Base-by-base conservation (phyloP, 2,329 filamentous ascomycete genomes). In the Penicillium sp. region DNA sequence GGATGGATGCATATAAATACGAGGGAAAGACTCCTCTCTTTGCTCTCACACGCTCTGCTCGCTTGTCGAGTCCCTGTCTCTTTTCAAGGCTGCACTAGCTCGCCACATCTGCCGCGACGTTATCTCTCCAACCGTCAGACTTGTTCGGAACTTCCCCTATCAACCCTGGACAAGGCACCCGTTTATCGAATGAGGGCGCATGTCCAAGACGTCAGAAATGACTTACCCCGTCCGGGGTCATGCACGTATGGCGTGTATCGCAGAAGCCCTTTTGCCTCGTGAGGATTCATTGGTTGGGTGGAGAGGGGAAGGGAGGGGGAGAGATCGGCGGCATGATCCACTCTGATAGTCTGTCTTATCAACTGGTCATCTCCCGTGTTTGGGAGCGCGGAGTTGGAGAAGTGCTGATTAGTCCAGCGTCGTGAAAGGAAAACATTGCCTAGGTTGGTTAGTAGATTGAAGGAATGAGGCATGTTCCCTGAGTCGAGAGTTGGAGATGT, bases 121-220 rank as follows among this genome's bases (percentile, higher is more conserved):
- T 54, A 54, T 54, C 52, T 45, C 12, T n/a, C n/a, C 11, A 9
- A 39, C 12, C 11, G 11, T n/a, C 43, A 9, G 12, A 9, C 37
- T 39, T 42, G 37, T 9, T 24, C 36, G 3, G 11, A 11, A n/a
- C 25, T 46, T 43, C 12, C 43, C 50, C 52, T 53, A 55, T 55
- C 52, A 53, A 48, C 45, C 25, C 12, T 18, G 9, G 52, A 49
- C 40, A 37, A 52, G 57, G 58, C 58, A 58, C 50, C 44, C 34
- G 37, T 44, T 36, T 52, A 58, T 55, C 56, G 52, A 52, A 56
- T 55, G 43, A 33, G 9, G 7, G 37, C 28, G 35, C 34, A 29
- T 25, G 29, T 18, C 9, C 12, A 25, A 32, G 29, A 4, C 29
- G 29, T 32, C 29, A 32, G 29, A 32, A 7, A 4, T 32, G 8